Evolutionary conservation across 2,329 filamentous ascomycete species (phyloP), one percentile per base, ranked within the genome.

Genomic region (Paracorniculantispora psalliotae): DNA sequence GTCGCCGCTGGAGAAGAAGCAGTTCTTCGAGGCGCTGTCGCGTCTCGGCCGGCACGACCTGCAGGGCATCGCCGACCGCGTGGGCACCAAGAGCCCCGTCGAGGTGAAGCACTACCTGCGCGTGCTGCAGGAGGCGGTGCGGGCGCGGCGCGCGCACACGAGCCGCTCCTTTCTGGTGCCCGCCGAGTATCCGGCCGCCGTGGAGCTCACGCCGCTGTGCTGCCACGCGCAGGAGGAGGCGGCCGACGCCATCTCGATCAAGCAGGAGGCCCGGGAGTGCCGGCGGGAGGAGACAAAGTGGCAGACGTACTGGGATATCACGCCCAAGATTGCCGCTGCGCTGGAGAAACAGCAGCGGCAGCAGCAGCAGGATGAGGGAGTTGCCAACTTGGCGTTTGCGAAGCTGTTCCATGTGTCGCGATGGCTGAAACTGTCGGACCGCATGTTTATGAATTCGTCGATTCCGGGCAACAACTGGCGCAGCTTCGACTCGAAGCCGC

Each of bases 371-470:
- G 57, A 60, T 13, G 43, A 57, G 0, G 64, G 57, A 4, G 59
- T 61, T 8, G 53, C 63, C 6, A 66, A 76, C 2, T 68, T 82
- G 17, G 77, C 78, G 1, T 82, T 83, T 52, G 75, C 81, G 2
- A 71, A 76, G 19, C 68, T 93, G 0, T 83, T 94, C 48, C 75
- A 81, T 47, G 67, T 86, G 2, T 71, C 74, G 2, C 78, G 73
- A 10, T 91, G 88, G 84, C 72, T 92, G 4, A 71, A 73, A 5
- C 76, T 94, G 4, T 87, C 89, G 0, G 77, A 82, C 48, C 76
- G 77, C 1, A 66, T 92, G 1, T 94, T 93, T 69, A 93, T 96
- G 90, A 93, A 92, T 61, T 79, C 80, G 13, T 70, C 76, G 2
- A 75, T 81, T 44, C 73, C 78, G 13, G 82, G 85, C 57, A 80